phyloP scores from a whole-genome alignment of 225 moss, liverwort and hornwort genomes.

The Climacium dendroides region DNA sequence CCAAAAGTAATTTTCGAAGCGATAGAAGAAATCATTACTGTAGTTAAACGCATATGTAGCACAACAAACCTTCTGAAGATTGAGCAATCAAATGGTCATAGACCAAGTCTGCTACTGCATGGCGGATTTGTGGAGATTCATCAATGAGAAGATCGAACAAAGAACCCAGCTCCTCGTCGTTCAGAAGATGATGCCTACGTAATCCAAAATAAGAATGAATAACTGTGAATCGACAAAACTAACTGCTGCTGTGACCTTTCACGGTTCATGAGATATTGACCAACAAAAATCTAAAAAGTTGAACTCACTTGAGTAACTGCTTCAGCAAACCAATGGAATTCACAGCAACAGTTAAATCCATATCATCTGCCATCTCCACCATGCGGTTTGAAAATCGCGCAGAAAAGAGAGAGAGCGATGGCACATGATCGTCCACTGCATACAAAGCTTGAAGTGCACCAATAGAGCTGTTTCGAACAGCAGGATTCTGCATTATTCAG shows the following conservation, averaged over 20 bases:
- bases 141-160: slow-evolving; percentile 91
- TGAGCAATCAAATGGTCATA: slow-evolving; percentile 92
- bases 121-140: slow-evolving; percentile 88
- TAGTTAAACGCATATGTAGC: not conserved
- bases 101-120: slow-evolving; percentile 93
- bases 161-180: slow-evolving; percentile 77
- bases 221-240: not conserved
- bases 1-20: not conserved
- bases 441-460: slow-evolving; percentile 84
- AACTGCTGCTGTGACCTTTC: not conserved
- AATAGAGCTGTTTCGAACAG: slow-evolving; percentile 79
- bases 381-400: slow-evolving; percentile 91
- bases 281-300: not conserved
- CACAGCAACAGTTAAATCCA: slow-evolving; percentile 88
- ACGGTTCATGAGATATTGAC: not conserved
- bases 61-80: slow-evolving; percentile 62
- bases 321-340: slow-evolving; percentile 91
- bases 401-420: slow-evolving; percentile 88
- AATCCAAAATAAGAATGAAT: slow-evolving; percentile 1
- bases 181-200: slow-evolving; percentile 83
- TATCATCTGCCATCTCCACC: slow-evolving; percentile 98
- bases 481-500: slow-evolving; percentile 51
- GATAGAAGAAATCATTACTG: not conserved
- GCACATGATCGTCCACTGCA: slow-evolving; percentile 91
- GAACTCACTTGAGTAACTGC: slow-evolving; percentile 68